Evolutionary conservation across 1,139 yeast species (phyloP), one percentile per base, ranked within the genome.

Genomic region (Lodderomyces orthopsilosis): DNA sequence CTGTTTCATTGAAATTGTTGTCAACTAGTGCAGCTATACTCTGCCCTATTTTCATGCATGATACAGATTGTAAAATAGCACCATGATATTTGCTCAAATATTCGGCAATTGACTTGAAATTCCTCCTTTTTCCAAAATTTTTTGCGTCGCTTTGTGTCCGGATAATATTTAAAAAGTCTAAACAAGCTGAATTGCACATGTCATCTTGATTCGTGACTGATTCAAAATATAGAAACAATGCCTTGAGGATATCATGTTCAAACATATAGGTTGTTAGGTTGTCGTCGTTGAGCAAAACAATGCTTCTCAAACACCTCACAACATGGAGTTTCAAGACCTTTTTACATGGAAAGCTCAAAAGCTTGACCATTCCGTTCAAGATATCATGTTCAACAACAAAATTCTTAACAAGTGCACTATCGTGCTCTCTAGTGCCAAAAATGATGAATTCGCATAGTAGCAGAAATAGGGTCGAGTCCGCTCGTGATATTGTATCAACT

Each of bases 181-280:
- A 68, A 51, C 94, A 78, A 3, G 94, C 75, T 0, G 96, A 88
- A 55, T 81, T 86, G 2, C 87, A 75, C 47, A 91, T 66, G 55
- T 83, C 85, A 56, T 85, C 81, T 37, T 66, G 65, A 33, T 71
- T 65, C 17, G 75, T 70, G 15, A 79, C 75, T n/a, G 68, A 72
- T 17, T 66, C 65, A 47, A 87, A 70, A 44, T 81, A 66, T 1
- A 61, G 59, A 49, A 86, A 74, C 33, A 83, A 70, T 35, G 74
- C 67, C 9, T 66, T 70, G 43, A 85, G 68, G 2, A 85, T 61
- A 43, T 79, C 71, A 44, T 78, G 65, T n/a, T 77, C 66, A 18
- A 85, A 70, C 41, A 90, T 70, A 51, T 79, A 75, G 32, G 77
- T 63, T 21, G 76, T 73, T 53, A 83, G 83, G 35, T 68, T 68